Evolutionary conservation across 371 early-diverging fungal genomes (phyloP).

Genomic region (Apophysomyces elegans): DNA sequence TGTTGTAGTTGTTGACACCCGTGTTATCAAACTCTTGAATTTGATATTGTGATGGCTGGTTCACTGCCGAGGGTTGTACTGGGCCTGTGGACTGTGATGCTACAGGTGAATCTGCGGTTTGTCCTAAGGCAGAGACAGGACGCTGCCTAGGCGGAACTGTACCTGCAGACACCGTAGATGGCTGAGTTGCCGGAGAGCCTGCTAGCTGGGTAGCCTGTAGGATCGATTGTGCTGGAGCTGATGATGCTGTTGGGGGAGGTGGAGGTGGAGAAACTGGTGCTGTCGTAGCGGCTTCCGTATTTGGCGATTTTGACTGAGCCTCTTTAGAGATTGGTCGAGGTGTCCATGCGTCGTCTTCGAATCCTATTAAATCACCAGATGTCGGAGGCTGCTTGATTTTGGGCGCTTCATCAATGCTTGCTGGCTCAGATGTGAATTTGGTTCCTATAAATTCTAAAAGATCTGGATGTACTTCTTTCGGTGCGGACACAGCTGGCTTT

Average conservation of each 20-base stretch:
- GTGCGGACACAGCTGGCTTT: constrained; percentile 46
- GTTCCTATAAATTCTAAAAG: constrained; percentile 39
- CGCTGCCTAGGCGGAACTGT: constrained; percentile 28
- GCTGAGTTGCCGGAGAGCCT: not conserved
- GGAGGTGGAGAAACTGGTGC: constrained; percentile 6
- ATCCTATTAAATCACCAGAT: constrained; percentile 39
- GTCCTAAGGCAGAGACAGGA: constrained; percentile 30
- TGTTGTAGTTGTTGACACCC: not conserved
- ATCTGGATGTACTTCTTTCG: constrained; percentile 51
- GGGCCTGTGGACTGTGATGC: not conserved
- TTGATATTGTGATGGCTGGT: not conserved
- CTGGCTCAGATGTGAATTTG: constrained; percentile 29
- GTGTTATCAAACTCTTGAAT: not conserved
- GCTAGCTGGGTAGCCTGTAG: not conserved
- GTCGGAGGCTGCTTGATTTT: not conserved
- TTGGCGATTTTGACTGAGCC: constrained; percentile 6
- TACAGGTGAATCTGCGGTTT: constrained; percentile 30
- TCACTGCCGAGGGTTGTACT: not conserved
- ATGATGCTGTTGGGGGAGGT: not conserved
- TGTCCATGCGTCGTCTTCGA: constrained; percentile 62
- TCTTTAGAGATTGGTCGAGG: constrained; percentile 24
- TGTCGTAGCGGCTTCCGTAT: not conserved
- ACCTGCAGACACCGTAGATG: not conserved
- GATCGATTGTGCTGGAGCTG: not conserved
- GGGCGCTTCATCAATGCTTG: constrained; percentile 17